phyloP scores from a whole-genome alignment of 805 yeast genomes.

The Monosporozyma servazzii region DNA sequence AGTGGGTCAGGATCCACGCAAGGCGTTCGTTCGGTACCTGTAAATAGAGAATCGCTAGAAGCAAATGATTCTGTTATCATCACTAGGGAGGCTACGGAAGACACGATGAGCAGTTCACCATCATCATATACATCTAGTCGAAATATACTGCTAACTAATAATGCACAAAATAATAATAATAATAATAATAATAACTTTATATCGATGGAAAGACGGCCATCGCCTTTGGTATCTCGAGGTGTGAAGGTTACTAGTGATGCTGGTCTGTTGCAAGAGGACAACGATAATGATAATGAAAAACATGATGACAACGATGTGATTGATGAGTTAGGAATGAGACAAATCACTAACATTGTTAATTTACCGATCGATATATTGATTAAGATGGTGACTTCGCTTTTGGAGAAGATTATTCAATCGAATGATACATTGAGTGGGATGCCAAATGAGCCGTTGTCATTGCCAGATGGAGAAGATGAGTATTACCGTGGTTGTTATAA shows the following conservation, averaged over 20 bases:
- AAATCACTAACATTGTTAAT: constrained; percentile 51
- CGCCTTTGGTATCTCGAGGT: background rate
- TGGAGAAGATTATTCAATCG: constrained; percentile 81
- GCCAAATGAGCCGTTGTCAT: no score
- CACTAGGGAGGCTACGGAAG: constrained; percentile 11
- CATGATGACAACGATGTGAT: background rate
- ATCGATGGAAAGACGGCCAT: background rate
- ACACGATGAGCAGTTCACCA: constrained; percentile 13
- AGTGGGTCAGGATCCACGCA: background rate
- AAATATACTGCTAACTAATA: background rate
- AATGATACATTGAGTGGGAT: constrained; percentile 47
- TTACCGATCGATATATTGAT: constrained; percentile 76
- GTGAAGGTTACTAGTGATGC: background rate
- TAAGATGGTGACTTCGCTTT: constrained; percentile 73
- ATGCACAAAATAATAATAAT: background rate
- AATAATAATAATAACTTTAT: background rate
- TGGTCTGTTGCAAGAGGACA: background rate
- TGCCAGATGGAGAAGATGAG: background rate
- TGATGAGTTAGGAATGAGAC: background rate
- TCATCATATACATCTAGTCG: constrained; percentile 8
- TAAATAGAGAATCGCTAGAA: background rate
- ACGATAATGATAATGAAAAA: background rate
- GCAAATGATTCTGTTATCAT: constrained; percentile 5
- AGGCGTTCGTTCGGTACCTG: background rate
- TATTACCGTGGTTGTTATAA: constrained; percentile 33